Percentiles rank a stretch among this genome's conserved stretches.
Conservation (phyloP, 2,329 filamentous ascomycete genomes). For the Blastomyces parvus region DNA sequence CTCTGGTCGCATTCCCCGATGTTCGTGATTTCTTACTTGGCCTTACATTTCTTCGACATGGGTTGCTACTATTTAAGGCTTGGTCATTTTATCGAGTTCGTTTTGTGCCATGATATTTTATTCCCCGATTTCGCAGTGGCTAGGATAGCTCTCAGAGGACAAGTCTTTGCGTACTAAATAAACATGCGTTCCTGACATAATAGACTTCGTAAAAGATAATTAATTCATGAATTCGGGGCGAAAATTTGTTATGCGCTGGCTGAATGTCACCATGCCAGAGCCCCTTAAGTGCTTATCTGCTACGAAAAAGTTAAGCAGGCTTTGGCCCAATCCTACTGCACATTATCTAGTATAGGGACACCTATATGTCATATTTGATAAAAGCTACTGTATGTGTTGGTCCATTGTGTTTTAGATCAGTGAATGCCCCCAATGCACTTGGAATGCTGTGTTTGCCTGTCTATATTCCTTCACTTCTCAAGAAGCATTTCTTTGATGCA, state of each 20-base stretch:
- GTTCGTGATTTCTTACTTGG: not conserved
- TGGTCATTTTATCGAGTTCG: not conserved
- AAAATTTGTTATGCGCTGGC: not conserved
- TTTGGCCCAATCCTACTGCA: not conserved
- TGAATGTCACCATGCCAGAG: not conserved
- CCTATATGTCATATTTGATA: not conserved
- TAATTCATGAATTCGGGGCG: not conserved
- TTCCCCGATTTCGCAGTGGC: not conserved
- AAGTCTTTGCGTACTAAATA: not conserved
- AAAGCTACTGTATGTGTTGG: not conserved
- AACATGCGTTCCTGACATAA: not conserved
- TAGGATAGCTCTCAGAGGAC: not conserved
- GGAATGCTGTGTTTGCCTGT: not conserved
- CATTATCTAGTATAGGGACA: not conserved
- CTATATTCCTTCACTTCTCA: not conserved
- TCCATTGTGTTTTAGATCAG: not conserved
- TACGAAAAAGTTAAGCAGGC: not conserved
- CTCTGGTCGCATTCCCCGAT: not conserved
- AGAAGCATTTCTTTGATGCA: not conserved
- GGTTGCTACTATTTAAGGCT: not conserved
- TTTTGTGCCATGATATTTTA: not conserved
- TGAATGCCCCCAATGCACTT: not conserved
- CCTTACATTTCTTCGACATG: not conserved
- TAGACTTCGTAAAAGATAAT: not conserved
- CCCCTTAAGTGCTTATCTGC: not conserved